A percentile compares a stretch with the other conserved stretches of the same genome.
Evolutionary conservation across 2,329 filamentous ascomycete species (phyloP).

Genomic region (Claviceps spartinae): DNA sequence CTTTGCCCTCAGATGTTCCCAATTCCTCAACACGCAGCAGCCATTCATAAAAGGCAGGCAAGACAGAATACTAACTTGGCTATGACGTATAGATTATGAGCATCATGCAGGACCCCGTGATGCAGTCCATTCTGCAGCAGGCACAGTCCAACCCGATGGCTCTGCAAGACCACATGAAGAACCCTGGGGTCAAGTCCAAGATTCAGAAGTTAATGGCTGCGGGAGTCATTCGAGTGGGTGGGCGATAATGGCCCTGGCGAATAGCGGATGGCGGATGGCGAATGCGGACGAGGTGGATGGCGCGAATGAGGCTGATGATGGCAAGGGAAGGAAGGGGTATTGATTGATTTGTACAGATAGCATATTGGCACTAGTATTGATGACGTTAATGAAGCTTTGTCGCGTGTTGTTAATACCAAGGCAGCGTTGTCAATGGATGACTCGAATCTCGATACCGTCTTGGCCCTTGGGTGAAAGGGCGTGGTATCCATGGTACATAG

Average conservation of each 20-base stretch:
- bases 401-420: not conserved
- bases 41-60: too few species aligned
- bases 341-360: constrained; percentile 6
- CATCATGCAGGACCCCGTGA: constrained; percentile 90
- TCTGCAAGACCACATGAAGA: constrained; percentile 94
- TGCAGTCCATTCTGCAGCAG: constrained; percentile 95
- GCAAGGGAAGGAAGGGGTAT: not conserved
- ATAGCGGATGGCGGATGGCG: too few species aligned
- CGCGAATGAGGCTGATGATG: too few species aligned
- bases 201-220: constrained; percentile 91
- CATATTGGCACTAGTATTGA: not conserved
- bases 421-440: too few species aligned
- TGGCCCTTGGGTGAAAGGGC: too few species aligned
- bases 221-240: constrained; percentile 68
- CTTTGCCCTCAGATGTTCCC: not conserved
- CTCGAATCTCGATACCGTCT: too few species aligned
- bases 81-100: constrained; percentile 52
- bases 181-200: constrained; percentile 70
- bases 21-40: not conserved
- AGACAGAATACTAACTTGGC: not conserved
- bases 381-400: not conserved
- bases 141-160: constrained; percentile 87
- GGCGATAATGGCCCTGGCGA: constrained; percentile 22
- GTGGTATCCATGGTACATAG: too few species aligned
- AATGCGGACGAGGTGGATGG: too few species aligned